phyloP scores from a whole-genome alignment of 345 rosid genomes.

The Triadica sebifera region DNA sequence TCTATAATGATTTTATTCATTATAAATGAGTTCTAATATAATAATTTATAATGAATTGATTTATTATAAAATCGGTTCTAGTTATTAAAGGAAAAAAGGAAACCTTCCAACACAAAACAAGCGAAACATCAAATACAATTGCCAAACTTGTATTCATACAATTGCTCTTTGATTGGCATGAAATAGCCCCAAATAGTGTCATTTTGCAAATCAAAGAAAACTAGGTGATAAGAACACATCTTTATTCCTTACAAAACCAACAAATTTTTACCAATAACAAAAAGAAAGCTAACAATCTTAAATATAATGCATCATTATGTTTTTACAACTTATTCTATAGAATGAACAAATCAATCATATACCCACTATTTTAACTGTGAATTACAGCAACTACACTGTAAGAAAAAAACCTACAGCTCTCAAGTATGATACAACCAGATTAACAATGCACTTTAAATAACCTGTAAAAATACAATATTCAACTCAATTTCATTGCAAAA shows the following conservation, averaged over 20 bases:
- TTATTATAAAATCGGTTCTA: too few species aligned
- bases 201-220: background rate
- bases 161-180: too few species aligned
- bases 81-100: too few species aligned
- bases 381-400: slow-evolving; percentile 1
- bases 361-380: slow-evolving; percentile 13
- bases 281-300: slow-evolving; percentile 1
- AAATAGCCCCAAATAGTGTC: too few species aligned
- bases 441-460: background rate
- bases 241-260: slow-evolving; percentile 2
- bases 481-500: slow-evolving; percentile 11
- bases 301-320: background rate
- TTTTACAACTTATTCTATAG: slow-evolving; percentile 4
- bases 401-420: background rate
- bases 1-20: too few species aligned
- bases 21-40: too few species aligned
- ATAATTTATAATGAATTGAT: too few species aligned
- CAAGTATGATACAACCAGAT: background rate
- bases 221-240: background rate
- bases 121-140: background rate
- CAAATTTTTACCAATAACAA: slow-evolving; percentile 4
- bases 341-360: slow-evolving; percentile 24
- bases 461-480: slow-evolving; percentile 8
- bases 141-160: too few species aligned
- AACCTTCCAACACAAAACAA: background rate